Evolutionary conservation across 2,329 filamentous ascomycete genomes (phyloP).

Genomic region (Xylaria sp.): DNA sequence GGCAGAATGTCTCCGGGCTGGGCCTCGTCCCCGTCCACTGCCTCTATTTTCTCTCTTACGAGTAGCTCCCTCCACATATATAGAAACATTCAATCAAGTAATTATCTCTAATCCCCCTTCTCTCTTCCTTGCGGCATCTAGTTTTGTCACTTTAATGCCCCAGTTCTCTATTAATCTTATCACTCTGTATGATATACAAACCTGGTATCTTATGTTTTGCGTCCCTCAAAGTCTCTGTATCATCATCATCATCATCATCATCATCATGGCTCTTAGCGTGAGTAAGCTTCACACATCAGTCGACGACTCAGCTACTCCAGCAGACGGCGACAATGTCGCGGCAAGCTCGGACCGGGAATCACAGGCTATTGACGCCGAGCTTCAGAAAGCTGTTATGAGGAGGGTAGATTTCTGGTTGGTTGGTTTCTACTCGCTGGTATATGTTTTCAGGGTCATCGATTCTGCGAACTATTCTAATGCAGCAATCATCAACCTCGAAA

Average conservation of each 20-base stretch:
- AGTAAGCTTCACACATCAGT: slow-evolving; percentile 12
- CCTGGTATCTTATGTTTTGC: too few relatives aligned
- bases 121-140: not conserved
- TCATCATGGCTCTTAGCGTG: slow-evolving; percentile 7
- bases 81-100: not conserved
- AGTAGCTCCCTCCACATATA: not conserved
- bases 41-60: not conserved
- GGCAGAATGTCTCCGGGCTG: not conserved
- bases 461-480: slow-evolving; percentile 44
- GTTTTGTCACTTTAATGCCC: not conserved
- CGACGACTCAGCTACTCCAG: slow-evolving; percentile 7
- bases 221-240: not conserved
- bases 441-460: slow-evolving; percentile 44
- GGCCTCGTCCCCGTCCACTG: not conserved
- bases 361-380: slow-evolving; percentile 10
- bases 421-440: slow-evolving; percentile 41
- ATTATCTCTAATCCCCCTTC: not conserved
- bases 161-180: not conserved
- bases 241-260: not conserved
- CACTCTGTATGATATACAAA: too few relatives aligned
- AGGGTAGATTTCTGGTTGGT: slow-evolving; percentile 42
- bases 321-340: slow-evolving; percentile 1
- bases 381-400: slow-evolving; percentile 36
- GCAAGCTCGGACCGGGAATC: slow-evolving; percentile 1
- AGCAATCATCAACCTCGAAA: slow-evolving; percentile 45